These are phyloP conservation scores for Lentinula aciculospora DNA, from an alignment of 768 basidiomycete species.

Conservation along the genomic window DNA sequence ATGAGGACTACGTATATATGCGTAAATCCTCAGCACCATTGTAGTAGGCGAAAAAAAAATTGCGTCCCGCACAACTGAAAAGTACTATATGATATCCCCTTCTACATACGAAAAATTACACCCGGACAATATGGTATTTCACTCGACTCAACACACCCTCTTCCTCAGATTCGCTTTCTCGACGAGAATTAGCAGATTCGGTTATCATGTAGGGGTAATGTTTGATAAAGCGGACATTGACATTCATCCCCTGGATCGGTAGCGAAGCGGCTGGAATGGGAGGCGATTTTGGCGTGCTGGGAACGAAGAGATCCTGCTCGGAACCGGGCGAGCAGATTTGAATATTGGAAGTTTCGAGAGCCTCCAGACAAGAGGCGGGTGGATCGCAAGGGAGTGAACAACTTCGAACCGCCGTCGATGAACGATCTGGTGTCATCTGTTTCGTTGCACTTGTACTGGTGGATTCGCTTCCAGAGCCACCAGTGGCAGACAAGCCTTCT, in stretches of 20 bases:
- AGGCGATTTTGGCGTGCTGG: too few relatives aligned
- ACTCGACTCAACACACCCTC: neutral
- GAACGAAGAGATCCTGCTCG: too few relatives aligned
- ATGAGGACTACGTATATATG: too few relatives aligned
- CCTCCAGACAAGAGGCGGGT: neutral
- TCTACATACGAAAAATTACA: neutral
- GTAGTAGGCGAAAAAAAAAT: too few relatives aligned
- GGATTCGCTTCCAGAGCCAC: neutral
- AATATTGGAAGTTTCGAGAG: neutral
- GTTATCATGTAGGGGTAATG: slow-evolving; percentile 1
- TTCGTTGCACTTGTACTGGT: neutral
- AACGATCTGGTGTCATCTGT: neutral
- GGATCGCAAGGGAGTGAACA: neutral
- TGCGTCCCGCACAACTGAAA: too few relatives aligned
- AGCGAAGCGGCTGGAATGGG: neutral
- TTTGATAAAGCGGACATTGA: neutral
- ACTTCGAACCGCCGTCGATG: neutral
- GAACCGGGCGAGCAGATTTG: neutral
- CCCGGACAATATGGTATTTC: neutral
- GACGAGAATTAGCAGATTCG: neutral
- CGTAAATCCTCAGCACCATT: too few relatives aligned
- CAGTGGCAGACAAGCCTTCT: neutral
- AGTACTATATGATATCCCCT: too few relatives aligned
- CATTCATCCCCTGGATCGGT: neutral
- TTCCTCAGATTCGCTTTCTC: neutral